Evolutionary conservation across 2,329 filamentous ascomycete genomes (phyloP).

Genomic region (Acephala macrosclerotiorum): DNA sequence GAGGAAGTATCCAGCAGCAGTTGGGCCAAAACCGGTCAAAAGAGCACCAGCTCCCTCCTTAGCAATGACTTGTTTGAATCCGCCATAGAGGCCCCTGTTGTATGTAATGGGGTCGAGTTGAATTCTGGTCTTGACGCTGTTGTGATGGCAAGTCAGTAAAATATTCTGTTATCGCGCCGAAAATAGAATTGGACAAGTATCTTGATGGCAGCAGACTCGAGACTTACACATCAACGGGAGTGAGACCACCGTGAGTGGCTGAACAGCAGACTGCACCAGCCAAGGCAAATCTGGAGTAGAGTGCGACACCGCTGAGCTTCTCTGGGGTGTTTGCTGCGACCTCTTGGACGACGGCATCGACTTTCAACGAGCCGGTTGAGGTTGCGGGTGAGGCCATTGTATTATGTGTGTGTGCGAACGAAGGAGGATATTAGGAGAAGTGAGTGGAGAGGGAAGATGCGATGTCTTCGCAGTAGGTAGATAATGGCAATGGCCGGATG

Average conservation of each 20-base stretch:
- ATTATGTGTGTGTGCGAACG: conserved; percentile 27
- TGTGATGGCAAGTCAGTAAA: conserved; percentile 36
- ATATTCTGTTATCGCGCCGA: conserved; percentile 28
- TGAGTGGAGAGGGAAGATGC: conserved; percentile 38
- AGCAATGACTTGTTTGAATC: conserved; percentile 84
- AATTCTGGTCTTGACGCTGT: conserved; percentile 93
- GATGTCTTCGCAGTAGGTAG: conserved; percentile 21
- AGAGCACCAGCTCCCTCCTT: conserved; percentile 88
- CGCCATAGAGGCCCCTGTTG: conserved; percentile 86
- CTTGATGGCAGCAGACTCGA: neutral
- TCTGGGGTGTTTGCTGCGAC: conserved; percentile 43
- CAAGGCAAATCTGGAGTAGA: conserved; percentile 97
- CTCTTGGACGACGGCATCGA: conserved; percentile 43
- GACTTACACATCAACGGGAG: conserved; percentile 99
- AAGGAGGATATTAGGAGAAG: conserved; percentile 28
- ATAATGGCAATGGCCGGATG: conserved; percentile 18
- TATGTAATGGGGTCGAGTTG: conserved; percentile 90
- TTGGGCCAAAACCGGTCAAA: conserved; percentile 85
- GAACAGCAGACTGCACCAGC: conserved; percentile 98
- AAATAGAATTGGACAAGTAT: conserved; percentile 13
- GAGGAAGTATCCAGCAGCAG: conserved; percentile 90
- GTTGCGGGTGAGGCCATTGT: conserved; percentile 38
- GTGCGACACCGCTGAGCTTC: conserved; percentile 68
- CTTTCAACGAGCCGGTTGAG: conserved; percentile 43
- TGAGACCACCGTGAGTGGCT: conserved; percentile 95